Evolutionary conservation across 441 rosid genomes (phyloP).

Genomic region (Gossypium lobatum): DNA sequence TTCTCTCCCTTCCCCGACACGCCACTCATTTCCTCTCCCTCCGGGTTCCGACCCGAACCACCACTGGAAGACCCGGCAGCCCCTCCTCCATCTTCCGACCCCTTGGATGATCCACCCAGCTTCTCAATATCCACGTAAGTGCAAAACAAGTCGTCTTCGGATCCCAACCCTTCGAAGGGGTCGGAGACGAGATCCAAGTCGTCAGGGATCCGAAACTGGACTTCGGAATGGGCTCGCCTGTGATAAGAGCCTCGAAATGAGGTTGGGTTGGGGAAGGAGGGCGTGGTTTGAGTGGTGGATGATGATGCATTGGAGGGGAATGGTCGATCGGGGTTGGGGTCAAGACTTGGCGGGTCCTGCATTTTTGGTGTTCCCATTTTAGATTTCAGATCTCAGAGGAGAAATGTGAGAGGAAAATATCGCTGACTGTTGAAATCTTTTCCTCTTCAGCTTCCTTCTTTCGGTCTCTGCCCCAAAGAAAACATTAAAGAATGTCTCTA

Average conservation of each 20-base stretch:
- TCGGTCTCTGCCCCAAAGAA: background rate
- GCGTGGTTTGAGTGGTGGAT: background rate
- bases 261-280: slow-evolving; percentile 18
- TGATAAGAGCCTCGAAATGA: slow-evolving; percentile 47
- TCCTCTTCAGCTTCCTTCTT: background rate
- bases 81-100: slow-evolving; percentile 33
- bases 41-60: slow-evolving; percentile 12
- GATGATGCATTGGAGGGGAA: slow-evolving; percentile 12
- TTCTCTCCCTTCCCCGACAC: slow-evolving; percentile 12
- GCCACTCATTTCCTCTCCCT: slow-evolving; percentile 11
- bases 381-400: slow-evolving; percentile 20
- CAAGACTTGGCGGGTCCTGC: slow-evolving; percentile 34
- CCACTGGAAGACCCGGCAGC: slow-evolving; percentile 19
- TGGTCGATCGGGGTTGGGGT: slow-evolving; percentile 16
- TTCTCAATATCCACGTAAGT: slow-evolving; percentile 81
- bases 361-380: slow-evolving; percentile 23
- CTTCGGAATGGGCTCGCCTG: slow-evolving; percentile 78
- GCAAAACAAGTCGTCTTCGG: slow-evolving; percentile 81
- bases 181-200: slow-evolving; percentile 70
- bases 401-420: slow-evolving; percentile 22
- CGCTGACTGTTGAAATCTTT: background rate
- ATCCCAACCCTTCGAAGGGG: slow-evolving; percentile 62
- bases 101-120: slow-evolving; percentile 56
- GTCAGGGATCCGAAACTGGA: slow-evolving; percentile 65
- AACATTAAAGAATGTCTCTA: background rate